These are phyloP conservation scores for Colletotrichum sp. DNA, from an alignment of 2,329 filamentous ascomycete genomes.

Conservation along the genomic window DNA sequence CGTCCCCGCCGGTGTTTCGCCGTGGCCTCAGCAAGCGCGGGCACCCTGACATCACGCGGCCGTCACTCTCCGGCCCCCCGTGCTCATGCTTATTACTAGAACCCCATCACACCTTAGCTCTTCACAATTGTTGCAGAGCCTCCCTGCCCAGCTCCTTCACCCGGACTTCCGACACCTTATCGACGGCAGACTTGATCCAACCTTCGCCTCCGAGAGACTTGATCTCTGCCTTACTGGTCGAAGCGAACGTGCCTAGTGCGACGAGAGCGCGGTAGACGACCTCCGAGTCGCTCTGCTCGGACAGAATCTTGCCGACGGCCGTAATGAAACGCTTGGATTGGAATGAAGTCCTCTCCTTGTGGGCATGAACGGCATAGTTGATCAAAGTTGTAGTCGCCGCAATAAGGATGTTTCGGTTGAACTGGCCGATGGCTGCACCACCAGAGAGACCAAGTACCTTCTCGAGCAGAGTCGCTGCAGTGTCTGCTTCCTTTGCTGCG, in stretches of 20 bases:
- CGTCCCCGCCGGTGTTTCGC: neutral
- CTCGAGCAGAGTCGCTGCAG: slow-evolving; percentile 67
- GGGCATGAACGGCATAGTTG: slow-evolving; percentile 80
- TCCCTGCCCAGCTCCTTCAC: slow-evolving; percentile 53
- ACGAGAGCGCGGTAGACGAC: slow-evolving; percentile 84
- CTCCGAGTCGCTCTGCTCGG: slow-evolving; percentile 76
- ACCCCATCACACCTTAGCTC: neutral
- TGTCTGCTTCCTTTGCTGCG: slow-evolving; percentile 62
- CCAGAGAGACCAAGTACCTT: slow-evolving; percentile 60
- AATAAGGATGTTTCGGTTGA: slow-evolving; percentile 81
- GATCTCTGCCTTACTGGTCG: slow-evolving; percentile 54
- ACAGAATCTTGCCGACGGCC: slow-evolving; percentile 67
- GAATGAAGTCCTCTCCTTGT: slow-evolving; percentile 43
- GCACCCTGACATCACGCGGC: neutral
- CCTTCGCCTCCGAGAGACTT: slow-evolving; percentile 44
- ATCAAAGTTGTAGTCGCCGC: slow-evolving; percentile 83
- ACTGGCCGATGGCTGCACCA: slow-evolving; percentile 52
- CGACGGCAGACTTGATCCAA: slow-evolving; percentile 48
- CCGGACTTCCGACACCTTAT: slow-evolving; percentile 48
- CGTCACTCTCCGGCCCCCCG: neutral
- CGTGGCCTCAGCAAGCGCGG: slow-evolving; percentile 8
- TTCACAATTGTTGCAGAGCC: slow-evolving; percentile 41
- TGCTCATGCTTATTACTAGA: neutral
- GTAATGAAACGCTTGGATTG: slow-evolving; percentile 56
- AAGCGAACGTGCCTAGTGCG: slow-evolving; percentile 78